Conservation (phyloP, 169 alveolate genomes). For the Plasmodium falciparum region DNA sequence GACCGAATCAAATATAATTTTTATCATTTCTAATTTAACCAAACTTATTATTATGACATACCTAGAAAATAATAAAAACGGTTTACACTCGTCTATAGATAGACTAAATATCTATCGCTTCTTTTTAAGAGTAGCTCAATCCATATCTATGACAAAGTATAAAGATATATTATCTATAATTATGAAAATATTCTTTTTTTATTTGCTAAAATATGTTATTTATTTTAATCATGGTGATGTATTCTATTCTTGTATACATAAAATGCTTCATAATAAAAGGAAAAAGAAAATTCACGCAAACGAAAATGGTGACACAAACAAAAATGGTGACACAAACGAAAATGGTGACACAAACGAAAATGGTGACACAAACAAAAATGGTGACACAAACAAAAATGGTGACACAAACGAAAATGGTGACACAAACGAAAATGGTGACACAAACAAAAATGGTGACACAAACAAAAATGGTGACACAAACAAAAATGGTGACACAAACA, state of each 20-base stretch:
- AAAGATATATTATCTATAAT: conserved; percentile 12
- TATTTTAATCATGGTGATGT: conserved; percentile 68
- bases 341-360: neutral
- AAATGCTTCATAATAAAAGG: conserved; percentile 26
- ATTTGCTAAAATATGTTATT: conserved; percentile 62
- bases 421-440: neutral
- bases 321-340: neutral
- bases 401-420: neutral
- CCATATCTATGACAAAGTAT: conserved; percentile 39
- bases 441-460: neutral
- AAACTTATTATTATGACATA: conserved; percentile 43
- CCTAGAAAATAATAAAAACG: conserved; percentile 2
- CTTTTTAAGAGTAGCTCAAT: conserved; percentile 52
- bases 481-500: neutral
- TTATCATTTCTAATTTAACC: conserved; percentile 4
- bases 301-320: neutral
- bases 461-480: neutral
- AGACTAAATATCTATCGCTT: conserved; percentile 66
- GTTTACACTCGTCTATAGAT: conserved; percentile 38
- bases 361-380: neutral
- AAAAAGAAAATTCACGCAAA: neutral
- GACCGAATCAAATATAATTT: conserved; percentile 26
- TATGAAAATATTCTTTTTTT: conserved; percentile 46
- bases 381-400: neutral
- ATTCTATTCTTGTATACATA: conserved; percentile 33